Evolutionary conservation across 2,329 filamentous ascomycete genomes (phyloP).

Genomic region (Nothophoma quercina): DNA sequence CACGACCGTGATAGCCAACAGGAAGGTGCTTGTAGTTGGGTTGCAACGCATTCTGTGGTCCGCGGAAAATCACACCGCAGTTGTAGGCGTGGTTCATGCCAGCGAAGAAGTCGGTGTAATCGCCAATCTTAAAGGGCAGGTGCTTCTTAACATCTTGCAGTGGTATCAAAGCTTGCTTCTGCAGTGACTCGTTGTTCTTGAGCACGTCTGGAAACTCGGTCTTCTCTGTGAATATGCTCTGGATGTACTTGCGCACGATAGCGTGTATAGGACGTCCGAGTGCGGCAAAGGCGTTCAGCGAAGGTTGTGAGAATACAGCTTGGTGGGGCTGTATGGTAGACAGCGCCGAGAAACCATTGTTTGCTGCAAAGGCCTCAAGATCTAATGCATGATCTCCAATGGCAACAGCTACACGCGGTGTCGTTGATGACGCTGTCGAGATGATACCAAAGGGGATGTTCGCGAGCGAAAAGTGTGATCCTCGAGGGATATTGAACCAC

Average conservation of each 20-base stretch:
- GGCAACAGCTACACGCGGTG: conserved; percentile 71
- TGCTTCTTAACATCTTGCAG: conserved; percentile 69
- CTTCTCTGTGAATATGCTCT: conserved; percentile 68
- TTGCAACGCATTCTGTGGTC: conserved; percentile 74
- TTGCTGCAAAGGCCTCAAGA: conserved; percentile 66
- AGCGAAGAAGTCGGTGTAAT: conserved; percentile 88
- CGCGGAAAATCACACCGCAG: conserved; percentile 75
- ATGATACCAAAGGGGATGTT: conserved; percentile 89
- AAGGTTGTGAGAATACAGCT: conserved; percentile 69
- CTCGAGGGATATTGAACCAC: conserved; percentile 67
- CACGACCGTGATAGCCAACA: conserved; percentile 81
- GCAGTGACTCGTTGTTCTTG: conserved; percentile 66
- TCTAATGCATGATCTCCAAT: conserved; percentile 78
- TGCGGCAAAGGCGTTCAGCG: conserved; percentile 76
- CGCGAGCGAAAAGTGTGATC: conserved; percentile 75
- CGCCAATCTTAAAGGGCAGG: conserved; percentile 78
- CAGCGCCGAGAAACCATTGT: conserved; percentile 66
- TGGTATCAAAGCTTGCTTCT: conserved; percentile 65
- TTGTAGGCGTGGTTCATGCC: conserved; percentile 81
- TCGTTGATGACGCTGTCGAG: conserved; percentile 64
- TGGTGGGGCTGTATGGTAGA: conserved; percentile 65
- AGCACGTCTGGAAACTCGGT: conserved; percentile 69
- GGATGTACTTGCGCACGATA: conserved; percentile 73
- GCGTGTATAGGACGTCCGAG: conserved; percentile 73
- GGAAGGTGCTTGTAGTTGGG: conserved; percentile 84